A percentile compares a stretch with the other conserved stretches of the same genome.
These are phyloP conservation scores for Botrytis paeoniae DNA, from an alignment of 2,329 filamentous ascomycete species.

Conservation along the genomic window DNA sequence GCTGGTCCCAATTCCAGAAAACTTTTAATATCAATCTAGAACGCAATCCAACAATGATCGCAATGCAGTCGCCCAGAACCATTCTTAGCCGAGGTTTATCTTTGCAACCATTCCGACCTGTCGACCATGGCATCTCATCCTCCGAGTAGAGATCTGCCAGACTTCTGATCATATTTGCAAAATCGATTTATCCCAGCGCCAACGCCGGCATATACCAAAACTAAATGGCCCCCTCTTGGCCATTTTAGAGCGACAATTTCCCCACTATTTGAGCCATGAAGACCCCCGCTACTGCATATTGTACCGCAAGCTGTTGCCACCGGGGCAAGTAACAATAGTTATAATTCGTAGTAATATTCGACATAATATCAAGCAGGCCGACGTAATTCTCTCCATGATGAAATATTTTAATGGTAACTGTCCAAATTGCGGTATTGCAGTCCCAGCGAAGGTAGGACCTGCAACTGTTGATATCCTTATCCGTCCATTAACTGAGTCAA, in stretches of 20 bases:
- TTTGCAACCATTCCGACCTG: too few species aligned
- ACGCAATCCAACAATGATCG: too few species aligned
- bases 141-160: background rate
- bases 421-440: background rate
- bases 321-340: background rate
- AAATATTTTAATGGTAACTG: background rate
- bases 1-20: too few species aligned
- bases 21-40: too few species aligned
- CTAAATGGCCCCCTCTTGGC: fast-evolving
- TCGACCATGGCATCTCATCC: too few species aligned
- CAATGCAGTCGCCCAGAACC: too few species aligned
- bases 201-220: background rate
- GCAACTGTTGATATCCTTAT: background rate
- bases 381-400: background rate
- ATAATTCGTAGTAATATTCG: background rate
- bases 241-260: too few species aligned
- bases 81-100: too few species aligned
- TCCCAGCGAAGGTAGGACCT: too few species aligned
- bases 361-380: background rate
- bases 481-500: background rate
- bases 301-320: background rate
- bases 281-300: background rate
- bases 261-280: background rate
- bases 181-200: background rate
- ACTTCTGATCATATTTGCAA: background rate